Evolutionary conservation across 2,329 filamentous ascomycete species (phyloP), one percentile per base, ranked within the genome.

Genomic region (Epichloe gansuensis): DNA sequence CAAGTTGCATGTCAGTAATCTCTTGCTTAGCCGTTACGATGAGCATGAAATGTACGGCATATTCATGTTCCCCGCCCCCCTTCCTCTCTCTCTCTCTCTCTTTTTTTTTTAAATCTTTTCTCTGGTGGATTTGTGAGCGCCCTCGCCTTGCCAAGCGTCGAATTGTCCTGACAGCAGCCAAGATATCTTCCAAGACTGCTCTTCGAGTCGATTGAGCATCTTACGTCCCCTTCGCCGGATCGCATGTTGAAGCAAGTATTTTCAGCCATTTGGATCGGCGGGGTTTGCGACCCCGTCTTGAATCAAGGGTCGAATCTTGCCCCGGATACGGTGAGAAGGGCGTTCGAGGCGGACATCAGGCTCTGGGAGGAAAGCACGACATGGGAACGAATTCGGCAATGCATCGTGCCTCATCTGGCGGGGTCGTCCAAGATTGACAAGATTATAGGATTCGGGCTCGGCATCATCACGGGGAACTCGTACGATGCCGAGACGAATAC

Each of bases 381-480:
- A 3, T 51, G 43, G 36, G n/a, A 45, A 36, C 6, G 2, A 12
- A n/a, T 51, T 3, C 15, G 43, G 17, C 25, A 36, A 25, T 15
- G 5, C 7, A 17, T 51, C 15, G 23, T 12, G 21, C 49, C 34
- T 12, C 21, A 47, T 43, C 11, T 47, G 25, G 36, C 31, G n/a
- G 39, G 31, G 15, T 38, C 47, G 36, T 42, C 42, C 5, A 31
- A 15, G 43, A 34, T 39, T 21, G 49, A 51, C 49, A 53, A 51
- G 44, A 49, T 53, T 9, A 41, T 51, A 1, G 52, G 49, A 5
- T 51, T 51, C 35, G 49, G 46, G 3, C 46, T 52, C n/a, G 53
- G 49, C 2, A 27, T 5, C 9, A 13, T 46, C 7, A 17, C 51
- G 17, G 38, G 38, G 12, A 23, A 17, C 11, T 15, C 5, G 27